Evolutionary conservation across 2,329 filamentous ascomycete species (phyloP).

Genomic region (Trichoderma atrobrunneum): DNA sequence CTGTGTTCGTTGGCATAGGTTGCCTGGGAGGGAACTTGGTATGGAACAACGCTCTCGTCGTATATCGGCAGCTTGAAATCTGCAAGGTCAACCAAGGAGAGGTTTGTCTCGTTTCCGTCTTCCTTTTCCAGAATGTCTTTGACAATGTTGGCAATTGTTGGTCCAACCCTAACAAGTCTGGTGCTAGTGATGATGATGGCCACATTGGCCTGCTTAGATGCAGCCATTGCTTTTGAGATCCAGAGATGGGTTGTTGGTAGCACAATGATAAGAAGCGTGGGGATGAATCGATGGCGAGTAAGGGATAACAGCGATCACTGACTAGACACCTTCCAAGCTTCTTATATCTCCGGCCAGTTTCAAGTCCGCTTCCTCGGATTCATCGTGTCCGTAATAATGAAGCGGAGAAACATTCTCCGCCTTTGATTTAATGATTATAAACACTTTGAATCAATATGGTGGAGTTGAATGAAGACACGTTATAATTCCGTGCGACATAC

Average conservation of each 20-base stretch:
- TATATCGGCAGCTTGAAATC: constrained; percentile 1
- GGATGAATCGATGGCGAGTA: not conserved
- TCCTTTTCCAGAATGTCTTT: not conserved
- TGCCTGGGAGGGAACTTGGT: not conserved
- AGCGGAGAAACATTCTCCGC: not conserved
- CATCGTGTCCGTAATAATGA: not conserved
- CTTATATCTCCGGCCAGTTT: not conserved
- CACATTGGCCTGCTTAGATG: not conserved
- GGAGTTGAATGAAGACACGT: not conserved
- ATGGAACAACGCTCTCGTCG: not conserved
- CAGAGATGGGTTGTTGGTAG: rapidly evolving
- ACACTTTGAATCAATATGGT: not conserved
- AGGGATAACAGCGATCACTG: not conserved
- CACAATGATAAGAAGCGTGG: not conserved
- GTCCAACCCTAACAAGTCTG: not conserved
- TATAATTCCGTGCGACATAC: not conserved
- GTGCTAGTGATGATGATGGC: constrained; percentile 9
- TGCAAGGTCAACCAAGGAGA: not conserved
- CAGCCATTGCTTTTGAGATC: not conserved
- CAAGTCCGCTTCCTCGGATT: not conserved
- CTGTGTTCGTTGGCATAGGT: not conserved
- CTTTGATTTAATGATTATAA: not conserved
- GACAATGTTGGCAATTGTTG: not conserved
- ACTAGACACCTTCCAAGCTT: not conserved
- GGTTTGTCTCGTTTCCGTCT: not conserved